A percentile compares a stretch with the other conserved stretches of the same genome.
Conservation (phyloP, 2,329 filamentous ascomycete species). For the Celoporthe dispersa region DNA sequence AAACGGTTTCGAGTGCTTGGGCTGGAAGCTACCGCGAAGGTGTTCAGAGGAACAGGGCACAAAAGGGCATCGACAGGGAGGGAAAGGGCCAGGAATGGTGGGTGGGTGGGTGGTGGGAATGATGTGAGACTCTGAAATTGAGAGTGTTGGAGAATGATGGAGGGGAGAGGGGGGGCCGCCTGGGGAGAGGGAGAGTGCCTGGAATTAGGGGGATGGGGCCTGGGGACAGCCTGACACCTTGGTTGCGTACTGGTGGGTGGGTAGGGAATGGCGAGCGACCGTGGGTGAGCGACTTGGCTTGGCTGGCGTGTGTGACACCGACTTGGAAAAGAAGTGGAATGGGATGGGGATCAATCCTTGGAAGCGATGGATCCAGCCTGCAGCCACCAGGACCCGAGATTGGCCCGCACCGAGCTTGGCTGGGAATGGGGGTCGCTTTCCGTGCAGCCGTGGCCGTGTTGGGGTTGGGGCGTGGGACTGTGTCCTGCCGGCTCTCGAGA, state of each 20-base stretch:
- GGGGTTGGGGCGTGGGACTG: conserved; percentile 20
- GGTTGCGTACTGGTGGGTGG: conserved; percentile 8
- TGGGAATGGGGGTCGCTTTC: conserved; percentile 18
- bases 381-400: conserved; percentile 20
- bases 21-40: conserved; percentile 20
- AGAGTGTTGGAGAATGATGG: conserved; percentile 21
- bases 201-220: conserved; percentile 24
- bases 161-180: not conserved
- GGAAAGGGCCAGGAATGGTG: conserved; percentile 7
- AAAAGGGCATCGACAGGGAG: conserved; percentile 24
- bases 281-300: conserved; percentile 1
- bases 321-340: conserved; percentile 24
- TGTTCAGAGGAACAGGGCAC: conserved; percentile 25
- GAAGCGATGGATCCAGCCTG: conserved; percentile 12
- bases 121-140: conserved; percentile 22
- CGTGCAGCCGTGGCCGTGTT: conserved; percentile 11
- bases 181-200: conserved; percentile 19
- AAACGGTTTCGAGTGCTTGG: conserved; percentile 27
- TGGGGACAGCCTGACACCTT: not conserved
- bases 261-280: not conserved
- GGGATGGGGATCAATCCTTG: conserved; percentile 18
- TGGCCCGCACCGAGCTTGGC: conserved; percentile 24
- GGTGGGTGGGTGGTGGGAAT: conserved; percentile 12
- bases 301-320: conserved; percentile 21
- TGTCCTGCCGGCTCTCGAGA: not conserved